Percentiles rank a stretch among this genome's conserved stretches.
Conservation (phyloP, 306 rosid genomes). For the Castanea sativa region DNA sequence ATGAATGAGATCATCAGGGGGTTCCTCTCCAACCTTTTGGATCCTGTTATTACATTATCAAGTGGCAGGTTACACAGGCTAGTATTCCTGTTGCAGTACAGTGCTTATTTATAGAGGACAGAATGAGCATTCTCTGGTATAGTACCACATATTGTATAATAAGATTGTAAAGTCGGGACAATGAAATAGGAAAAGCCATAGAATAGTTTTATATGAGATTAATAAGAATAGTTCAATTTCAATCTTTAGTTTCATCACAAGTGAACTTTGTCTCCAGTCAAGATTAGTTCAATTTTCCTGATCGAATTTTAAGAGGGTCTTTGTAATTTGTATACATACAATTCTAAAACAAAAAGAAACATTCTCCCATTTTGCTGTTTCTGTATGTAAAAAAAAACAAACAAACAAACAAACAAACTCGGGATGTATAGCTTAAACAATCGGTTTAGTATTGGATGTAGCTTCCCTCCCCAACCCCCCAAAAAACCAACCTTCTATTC, state of each 20-base stretch:
- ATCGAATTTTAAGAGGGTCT: background rate
- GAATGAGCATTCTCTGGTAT: constrained; percentile 7
- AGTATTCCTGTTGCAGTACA: background rate
- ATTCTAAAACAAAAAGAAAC: background rate
- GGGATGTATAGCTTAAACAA: no score
- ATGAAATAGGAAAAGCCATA: background rate
- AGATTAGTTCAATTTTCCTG: background rate
- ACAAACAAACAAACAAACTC: no score
- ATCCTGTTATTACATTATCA: constrained; percentile 19
- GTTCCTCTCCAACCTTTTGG: constrained; percentile 7
- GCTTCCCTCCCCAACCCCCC: no score
- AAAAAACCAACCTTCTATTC: no score
- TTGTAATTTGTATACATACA: background rate
- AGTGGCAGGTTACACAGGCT: constrained; percentile 10
- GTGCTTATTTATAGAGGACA: background rate
- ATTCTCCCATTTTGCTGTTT: background rate
- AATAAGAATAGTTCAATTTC: background rate
- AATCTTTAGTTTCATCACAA: background rate
- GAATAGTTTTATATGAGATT: background rate
- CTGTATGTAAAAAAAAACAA: no score
- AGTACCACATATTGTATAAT: constrained; percentile 11
- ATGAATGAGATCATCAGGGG: constrained; percentile 7
- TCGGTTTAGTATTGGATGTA: no score
- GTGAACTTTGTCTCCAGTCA: background rate
- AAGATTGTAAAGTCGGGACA: background rate